Conservation (phyloP, 306 rosid species). For the Astragalus membranaceus region DNA sequence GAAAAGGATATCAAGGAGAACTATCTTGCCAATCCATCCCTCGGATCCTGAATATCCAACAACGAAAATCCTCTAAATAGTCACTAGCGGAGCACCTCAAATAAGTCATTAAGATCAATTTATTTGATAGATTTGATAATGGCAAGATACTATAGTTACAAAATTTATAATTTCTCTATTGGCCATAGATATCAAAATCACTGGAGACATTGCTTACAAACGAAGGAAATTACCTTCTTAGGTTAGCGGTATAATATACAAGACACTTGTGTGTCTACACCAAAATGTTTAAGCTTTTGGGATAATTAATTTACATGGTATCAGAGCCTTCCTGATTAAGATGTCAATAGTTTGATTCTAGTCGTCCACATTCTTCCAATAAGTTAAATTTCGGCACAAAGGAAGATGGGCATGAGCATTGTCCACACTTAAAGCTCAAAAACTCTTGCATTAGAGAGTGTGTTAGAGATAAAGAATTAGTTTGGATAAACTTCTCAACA, state of each 20-base stretch:
- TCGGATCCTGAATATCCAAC: not conserved
- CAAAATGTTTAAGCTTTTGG: not conserved
- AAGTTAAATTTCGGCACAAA: not conserved
- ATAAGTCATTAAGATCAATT: not conserved
- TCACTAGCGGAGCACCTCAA: not conserved
- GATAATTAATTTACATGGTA: not conserved
- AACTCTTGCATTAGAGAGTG: not conserved
- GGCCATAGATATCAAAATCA: not conserved
- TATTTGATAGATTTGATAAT: not conserved
- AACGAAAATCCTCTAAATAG: conserved; percentile 3
- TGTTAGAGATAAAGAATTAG: not conserved
- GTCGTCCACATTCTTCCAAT: not conserved
- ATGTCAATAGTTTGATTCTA: not conserved
- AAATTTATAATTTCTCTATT: not conserved
- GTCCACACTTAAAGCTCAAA: not conserved
- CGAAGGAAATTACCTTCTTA: not conserved
- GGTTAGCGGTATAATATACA: not conserved
- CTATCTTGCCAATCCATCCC: not conserved
- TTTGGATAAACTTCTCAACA: not conserved
- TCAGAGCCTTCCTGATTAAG: not conserved
- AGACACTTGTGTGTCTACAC: not conserved
- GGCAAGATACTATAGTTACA: not conserved
- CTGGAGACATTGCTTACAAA: not conserved
- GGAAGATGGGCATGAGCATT: not conserved
- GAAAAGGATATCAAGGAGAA: not conserved